Evolutionary conservation across 1,139 yeast genomes (phyloP).

Genomic region (Hemisphaericaspora subhashii): DNA sequence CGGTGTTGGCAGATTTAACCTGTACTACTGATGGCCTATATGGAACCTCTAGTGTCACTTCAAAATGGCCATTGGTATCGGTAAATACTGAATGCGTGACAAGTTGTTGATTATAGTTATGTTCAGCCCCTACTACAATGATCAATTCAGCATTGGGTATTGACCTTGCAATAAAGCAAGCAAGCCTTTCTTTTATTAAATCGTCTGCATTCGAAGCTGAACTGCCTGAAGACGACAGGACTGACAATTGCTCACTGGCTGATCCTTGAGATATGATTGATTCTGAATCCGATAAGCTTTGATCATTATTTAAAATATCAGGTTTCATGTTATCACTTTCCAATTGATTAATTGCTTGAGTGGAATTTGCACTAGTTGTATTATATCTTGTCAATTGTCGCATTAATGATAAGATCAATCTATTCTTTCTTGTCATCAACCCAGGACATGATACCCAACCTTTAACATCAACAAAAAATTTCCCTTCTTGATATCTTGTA

Average conservation of each 20-base stretch:
- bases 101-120: constrained; percentile 19
- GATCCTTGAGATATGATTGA: constrained; percentile 17
- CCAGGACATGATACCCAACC: constrained; percentile 80
- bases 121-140: constrained; percentile 51
- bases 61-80: constrained; percentile 63
- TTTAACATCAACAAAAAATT: constrained; percentile 60
- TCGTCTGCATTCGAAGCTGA: constrained; percentile 27
- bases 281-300: constrained; percentile 17
- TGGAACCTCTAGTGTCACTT: constrained; percentile 44
- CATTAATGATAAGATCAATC: constrained; percentile 66
- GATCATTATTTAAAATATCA: constrained; percentile 23
- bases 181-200: constrained; percentile 53
- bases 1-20: constrained; percentile 41
- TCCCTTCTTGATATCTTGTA: constrained; percentile 40
- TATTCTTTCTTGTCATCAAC: constrained; percentile 65
- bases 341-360: constrained; percentile 29
- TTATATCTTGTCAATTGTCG: constrained; percentile 61
- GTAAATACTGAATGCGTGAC: constrained; percentile 36
- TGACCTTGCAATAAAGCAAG: constrained; percentile 59
- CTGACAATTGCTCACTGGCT: constrained; percentile 2
- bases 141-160: constrained; percentile 54
- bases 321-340: constrained; percentile 32
- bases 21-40: constrained; percentile 57
- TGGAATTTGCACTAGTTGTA: constrained; percentile 19
- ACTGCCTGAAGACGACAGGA: constrained; percentile 5